Percentiles rank a stretch among this genome's conserved stretches.
Evolutionary conservation across 768 basidiomycete genomes (phyloP).

Genomic region (Boletus rex-veris): DNA sequence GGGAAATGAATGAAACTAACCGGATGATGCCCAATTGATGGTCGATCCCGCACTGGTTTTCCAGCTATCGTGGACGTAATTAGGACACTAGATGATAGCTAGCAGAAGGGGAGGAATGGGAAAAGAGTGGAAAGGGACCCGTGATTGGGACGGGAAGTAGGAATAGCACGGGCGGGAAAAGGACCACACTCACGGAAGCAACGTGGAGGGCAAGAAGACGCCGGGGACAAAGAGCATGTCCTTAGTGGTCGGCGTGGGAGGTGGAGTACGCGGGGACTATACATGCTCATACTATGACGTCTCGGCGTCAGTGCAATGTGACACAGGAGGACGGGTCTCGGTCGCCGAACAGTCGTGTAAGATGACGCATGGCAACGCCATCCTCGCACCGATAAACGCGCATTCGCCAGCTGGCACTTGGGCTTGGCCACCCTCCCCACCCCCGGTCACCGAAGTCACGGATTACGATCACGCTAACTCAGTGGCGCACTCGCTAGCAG

Average conservation of each 20-base stretch:
- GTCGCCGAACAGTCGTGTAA: background rate
- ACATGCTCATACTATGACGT: slow-evolving; percentile 6
- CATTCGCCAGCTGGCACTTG: too few species aligned
- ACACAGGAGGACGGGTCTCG: slow-evolving; percentile 6
- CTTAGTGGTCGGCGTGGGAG: slow-evolving; percentile 16
- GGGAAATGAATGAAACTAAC: slow-evolving; percentile 28
- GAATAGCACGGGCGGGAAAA: slow-evolving; percentile 2
- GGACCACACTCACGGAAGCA: slow-evolving; percentile 18
- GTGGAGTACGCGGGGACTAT: slow-evolving; percentile 9
- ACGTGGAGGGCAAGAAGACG: slow-evolving; percentile 14
- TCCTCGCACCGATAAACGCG: background rate
- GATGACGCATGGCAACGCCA: background rate
- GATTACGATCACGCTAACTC: background rate
- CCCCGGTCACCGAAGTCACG: background rate
- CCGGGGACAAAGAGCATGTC: background rate
- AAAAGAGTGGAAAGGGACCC: background rate
- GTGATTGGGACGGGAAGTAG: background rate
- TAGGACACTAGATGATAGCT: background rate
- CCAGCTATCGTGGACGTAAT: background rate
- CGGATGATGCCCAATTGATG: slow-evolving; percentile 16
- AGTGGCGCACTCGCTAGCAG: slow-evolving; percentile 4
- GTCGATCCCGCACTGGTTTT: slow-evolving; percentile 18
- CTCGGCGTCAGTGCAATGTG: slow-evolving; percentile 20
- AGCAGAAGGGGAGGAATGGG: background rate
- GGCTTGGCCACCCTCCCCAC: too few species aligned